phyloP scores from a whole-genome alignment of 139 green algal genomes.

The Auxenochlorella protothecoides region DNA sequence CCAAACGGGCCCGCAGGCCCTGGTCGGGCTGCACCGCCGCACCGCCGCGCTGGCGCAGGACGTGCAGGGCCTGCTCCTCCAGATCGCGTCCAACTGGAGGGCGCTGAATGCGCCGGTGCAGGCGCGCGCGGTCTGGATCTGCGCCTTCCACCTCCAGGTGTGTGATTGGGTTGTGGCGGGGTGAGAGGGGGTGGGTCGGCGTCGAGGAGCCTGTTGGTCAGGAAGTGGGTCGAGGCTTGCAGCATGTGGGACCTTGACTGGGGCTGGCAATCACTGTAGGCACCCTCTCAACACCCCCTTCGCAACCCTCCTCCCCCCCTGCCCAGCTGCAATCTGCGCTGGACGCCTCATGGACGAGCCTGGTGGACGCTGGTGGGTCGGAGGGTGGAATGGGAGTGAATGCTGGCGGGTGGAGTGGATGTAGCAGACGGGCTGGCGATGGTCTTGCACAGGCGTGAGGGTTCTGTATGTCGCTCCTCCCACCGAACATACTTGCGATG shows the following conservation, averaged over 20 bases:
- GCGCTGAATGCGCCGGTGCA: constrained; percentile 25
- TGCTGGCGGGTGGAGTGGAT: background rate
- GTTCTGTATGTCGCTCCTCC: too few relatives aligned
- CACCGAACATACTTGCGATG: too few relatives aligned
- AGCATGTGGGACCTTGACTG: too few relatives aligned
- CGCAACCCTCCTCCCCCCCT: too few relatives aligned
- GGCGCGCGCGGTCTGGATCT: constrained; percentile 25
- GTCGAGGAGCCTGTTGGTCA: too few relatives aligned
- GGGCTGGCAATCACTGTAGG: background rate
- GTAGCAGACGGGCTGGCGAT: background rate
- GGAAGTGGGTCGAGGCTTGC: too few relatives aligned
- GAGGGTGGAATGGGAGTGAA: background rate
- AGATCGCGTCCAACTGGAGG: constrained; percentile 29
- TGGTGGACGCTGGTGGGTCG: constrained; percentile 17
- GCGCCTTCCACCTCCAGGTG: constrained; percentile 20
- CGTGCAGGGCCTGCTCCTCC: constrained; percentile 25
- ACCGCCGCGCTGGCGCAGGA: background rate
- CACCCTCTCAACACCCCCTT: too few relatives aligned
- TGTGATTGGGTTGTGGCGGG: background rate
- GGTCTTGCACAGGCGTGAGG: too few relatives aligned
- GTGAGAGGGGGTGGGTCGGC: too few relatives aligned
- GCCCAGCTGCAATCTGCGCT: constrained; percentile 8
- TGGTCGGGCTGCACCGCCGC: background rate
- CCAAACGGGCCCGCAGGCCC: background rate
- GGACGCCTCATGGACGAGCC: constrained; percentile 19